Evolutionary conservation across 2,329 filamentous ascomycete genomes (phyloP), one percentile per base, ranked within the genome.

Genomic region (Penicillium crustosum): DNA sequence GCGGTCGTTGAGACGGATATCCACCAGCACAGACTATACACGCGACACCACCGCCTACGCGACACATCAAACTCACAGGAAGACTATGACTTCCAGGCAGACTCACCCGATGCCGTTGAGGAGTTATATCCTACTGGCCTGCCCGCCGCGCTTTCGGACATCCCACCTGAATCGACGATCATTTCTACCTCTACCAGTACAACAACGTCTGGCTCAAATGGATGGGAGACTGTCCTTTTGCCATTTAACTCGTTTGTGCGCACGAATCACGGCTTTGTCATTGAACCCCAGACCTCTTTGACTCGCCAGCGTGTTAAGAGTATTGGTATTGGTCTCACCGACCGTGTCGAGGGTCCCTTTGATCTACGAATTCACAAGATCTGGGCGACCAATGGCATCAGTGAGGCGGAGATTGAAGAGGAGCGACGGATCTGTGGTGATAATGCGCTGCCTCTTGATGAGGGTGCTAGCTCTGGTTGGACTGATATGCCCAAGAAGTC

Each of bases 181-280:
- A 70, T 76, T 19, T 70, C 68, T 17, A 65, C 72, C 19, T 66
- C 69, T 17, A 62, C 70, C 15, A 68, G 62, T 25, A 62, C 66
- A 6, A 70, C 66, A 6, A 83, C 89, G 9, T 88, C 87, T 69
- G 84, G 85, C 9, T 87, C 90, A 0, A 92, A 92, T 0, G 83
- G 93, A 68, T 99, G 94, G 94, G 93, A 99, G 81, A 97, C 94
- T 2, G 84, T 97, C n/a, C 76, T 95, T 47, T 89, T 99, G 62
- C 89, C 89, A 61, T 94, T 93, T 83, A 89, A 88, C 66, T 91
- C 96, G 64, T 97, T 99, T 76, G 93, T 99, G 58, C 83, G 94
- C 62, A 99, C 94, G 15, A 97, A 97, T 71, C 86, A 95, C 70
- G 94, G 94, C 7, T 86, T 90, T 68, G 91, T 96, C 1, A 88